Evolutionary conservation across 2,329 filamentous ascomycete genomes (phyloP), one percentile per base, ranked within the genome.

Genomic region (Nemania sp.): DNA sequence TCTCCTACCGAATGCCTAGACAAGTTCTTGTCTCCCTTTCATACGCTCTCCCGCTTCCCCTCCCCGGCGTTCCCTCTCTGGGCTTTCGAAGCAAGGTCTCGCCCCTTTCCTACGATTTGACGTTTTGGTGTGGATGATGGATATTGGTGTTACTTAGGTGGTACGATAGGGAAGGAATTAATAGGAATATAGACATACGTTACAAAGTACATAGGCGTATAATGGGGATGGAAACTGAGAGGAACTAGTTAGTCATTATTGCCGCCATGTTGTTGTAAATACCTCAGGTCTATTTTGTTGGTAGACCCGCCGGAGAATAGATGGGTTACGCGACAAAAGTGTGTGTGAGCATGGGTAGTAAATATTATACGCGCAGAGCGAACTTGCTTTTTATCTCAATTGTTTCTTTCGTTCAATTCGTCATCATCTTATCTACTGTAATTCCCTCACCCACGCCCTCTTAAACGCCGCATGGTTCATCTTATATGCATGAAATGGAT

Each of bases 1-100:
- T 54, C 15, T 53, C 64, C 20, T 6, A 51, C 59, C 58, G 61
- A 68, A 63, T 61, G 51, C 35, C 18, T 41, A 2, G 57, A 56
- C 51, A 55, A 49, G 41, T 27, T 61, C 24, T 35, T 38, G 5
- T 22, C 65, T 49, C 26, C 38, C 29, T 51, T 32, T 55, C 51
- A 35, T 20, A 26, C 51, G 55, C 47, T 41, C 52, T 58, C 18
- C 32, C 49, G 24, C 29, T 32, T 29, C 20, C 45, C 18, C 13
- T 32, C 41, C 38, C 18, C 32, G 41, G 24, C 29, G 24, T 29
- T 22, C 45, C 18, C 13, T 32, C 41, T 27, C n/a, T 51, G 15
- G 13, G 43, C 27, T 18, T 18, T 35, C 51, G 55, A 43, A 49
- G 49, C n/a, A 47, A 61, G 32, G 27, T 15, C 26, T 20, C 43